A percentile compares a stretch with the other conserved stretches of the same genome.
phyloP scores from a whole-genome alignment of 1,284 basidiomycete species.

The Entoloma clypeatum region DNA sequence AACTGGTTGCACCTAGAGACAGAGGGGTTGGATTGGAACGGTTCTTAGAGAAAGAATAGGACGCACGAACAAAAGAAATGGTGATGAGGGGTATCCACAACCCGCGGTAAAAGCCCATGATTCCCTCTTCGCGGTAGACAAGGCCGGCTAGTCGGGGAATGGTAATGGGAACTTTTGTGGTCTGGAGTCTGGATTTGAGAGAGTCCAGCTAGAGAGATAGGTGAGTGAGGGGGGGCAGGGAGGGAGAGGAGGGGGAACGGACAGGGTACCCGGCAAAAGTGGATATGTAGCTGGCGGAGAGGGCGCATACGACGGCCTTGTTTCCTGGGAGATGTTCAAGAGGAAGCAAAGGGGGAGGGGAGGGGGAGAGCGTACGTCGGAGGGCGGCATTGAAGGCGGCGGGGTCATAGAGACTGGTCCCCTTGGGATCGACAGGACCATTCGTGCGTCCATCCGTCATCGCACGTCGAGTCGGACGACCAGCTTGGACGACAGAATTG shows the following conservation, averaged over 20 bases:
- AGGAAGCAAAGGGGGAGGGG: constrained; percentile 8
- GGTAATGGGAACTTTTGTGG: constrained; percentile 71
- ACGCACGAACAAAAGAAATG: constrained; percentile 92
- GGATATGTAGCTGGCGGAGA: constrained; percentile 79
- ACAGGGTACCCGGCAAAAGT: constrained; percentile 83
- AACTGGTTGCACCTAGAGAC: constrained; percentile 73
- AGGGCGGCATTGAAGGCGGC: constrained; percentile 61
- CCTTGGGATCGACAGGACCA: constrained; percentile 31
- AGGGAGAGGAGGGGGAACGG: constrained; percentile 24
- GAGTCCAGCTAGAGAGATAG: constrained; percentile 61
- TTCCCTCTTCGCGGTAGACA: constrained; percentile 88
- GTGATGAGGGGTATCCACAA: constrained; percentile 92
- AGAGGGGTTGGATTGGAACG: neutral
- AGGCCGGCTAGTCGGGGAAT: constrained; percentile 68
- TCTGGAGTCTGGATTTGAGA: constrained; percentile 88
- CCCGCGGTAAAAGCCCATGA: constrained; percentile 89
- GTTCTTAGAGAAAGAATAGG: constrained; percentile 1
- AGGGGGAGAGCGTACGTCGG: constrained; percentile 46
- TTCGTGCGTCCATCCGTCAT: too few relatives aligned
- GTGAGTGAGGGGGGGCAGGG: neutral
- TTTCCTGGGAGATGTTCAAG: constrained; percentile 47
- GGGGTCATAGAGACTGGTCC: constrained; percentile 60
- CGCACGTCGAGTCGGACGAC: constrained; percentile 23
- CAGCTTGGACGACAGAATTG: constrained; percentile 1
- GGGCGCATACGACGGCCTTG: constrained; percentile 78